phyloP scores from a whole-genome alignment of 352 stramenopile genomes.

The Blastocystis sp. region DNA sequence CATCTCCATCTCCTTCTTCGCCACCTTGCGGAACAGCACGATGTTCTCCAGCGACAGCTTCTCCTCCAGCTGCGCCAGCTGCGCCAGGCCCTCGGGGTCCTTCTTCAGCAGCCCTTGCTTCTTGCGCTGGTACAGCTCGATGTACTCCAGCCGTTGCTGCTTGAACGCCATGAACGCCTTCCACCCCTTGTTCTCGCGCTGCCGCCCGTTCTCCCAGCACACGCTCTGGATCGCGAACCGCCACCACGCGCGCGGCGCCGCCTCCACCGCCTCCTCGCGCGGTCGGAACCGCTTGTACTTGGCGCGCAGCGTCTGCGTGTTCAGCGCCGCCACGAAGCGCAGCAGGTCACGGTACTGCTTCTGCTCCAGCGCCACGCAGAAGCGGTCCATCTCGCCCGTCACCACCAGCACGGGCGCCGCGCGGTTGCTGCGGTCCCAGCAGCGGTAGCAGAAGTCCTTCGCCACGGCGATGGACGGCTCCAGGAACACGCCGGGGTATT shows the following conservation, averaged over 20 bases:
- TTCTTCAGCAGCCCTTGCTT: conserved; percentile 11
- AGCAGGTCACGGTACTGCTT: conserved; percentile 35
- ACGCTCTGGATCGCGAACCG: conserved; percentile 36
- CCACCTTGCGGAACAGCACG: conserved; percentile 48
- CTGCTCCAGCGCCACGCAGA: not conserved
- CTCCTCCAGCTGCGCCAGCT: conserved; percentile 44
- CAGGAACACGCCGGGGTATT: conserved; percentile 7
- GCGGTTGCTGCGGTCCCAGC: conserved; percentile 21
- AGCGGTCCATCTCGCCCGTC: conserved; percentile 33
- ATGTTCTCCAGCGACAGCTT: conserved; percentile 23
- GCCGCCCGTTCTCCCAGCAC: not conserved
- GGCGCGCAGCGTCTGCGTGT: conserved; percentile 8
- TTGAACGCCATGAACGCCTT: conserved; percentile 15
- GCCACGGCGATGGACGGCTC: not conserved
- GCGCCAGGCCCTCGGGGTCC: conserved; percentile 10
- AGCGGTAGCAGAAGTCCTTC: conserved; percentile 25
- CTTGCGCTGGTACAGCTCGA: conserved; percentile 49
- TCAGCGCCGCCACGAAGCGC: conserved; percentile 39
- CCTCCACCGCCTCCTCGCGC: not conserved
- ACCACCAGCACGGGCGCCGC: conserved; percentile 5
- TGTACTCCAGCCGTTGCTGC: conserved; percentile 14
- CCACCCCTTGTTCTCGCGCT: conserved; percentile 13
- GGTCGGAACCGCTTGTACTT: conserved; percentile 42
- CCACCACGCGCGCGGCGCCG: conserved; percentile 42
- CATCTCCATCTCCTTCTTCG: not conserved